A percentile compares a stretch with the other conserved stretches of the same genome.
phyloP scores from a whole-genome alignment of 768 basidiomycete species.

The Candolleomyces eurysporus region DNA sequence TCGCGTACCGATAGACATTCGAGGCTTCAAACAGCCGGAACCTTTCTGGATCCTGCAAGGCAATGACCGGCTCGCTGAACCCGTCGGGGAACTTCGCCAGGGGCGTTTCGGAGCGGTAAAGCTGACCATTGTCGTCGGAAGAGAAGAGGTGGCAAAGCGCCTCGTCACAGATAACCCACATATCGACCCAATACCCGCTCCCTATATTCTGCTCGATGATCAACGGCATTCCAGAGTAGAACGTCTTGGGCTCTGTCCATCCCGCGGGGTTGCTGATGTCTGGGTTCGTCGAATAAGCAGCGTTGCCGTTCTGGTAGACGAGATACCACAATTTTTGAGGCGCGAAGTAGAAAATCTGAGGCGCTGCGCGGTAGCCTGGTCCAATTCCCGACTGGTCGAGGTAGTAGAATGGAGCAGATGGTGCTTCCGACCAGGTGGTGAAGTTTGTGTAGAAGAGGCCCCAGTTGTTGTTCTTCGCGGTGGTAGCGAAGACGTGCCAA shows the following conservation, averaged over 20 bases:
- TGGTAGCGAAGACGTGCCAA: conserved; percentile 19
- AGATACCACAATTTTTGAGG: conserved; percentile 21
- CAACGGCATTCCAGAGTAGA: conserved; percentile 11
- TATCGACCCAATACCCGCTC: conserved; percentile 18
- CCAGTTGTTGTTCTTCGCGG: conserved; percentile 9
- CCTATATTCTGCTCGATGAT: conserved; percentile 18
- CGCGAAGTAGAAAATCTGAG: conserved; percentile 19
- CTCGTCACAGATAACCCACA: conserved; percentile 23
- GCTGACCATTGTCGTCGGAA: conserved; percentile 21
- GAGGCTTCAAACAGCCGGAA: conserved; percentile 15
- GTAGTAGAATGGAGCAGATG: conserved; percentile 8
- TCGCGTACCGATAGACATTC: conserved; percentile 12
- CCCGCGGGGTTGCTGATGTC: conserved; percentile 18
- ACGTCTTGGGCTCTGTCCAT: conserved; percentile 15
- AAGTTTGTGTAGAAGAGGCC: conserved; percentile 16
- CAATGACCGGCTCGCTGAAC: conserved; percentile 17
- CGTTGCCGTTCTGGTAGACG: conserved; percentile 17
- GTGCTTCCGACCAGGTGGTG: conserved; percentile 13
- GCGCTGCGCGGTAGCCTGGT: conserved; percentile 17
- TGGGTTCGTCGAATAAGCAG: conserved; percentile 17
- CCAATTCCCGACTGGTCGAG: conserved; percentile 17
- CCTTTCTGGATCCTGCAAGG: conserved; percentile 13
- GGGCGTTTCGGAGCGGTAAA: conserved; percentile 18
- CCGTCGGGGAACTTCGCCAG: conserved; percentile 18
- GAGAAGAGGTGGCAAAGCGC: conserved; percentile 20